phyloP scores from a whole-genome alignment of 108 stramenopile genomes.

The Fistulifera pelliculosa region DNA sequence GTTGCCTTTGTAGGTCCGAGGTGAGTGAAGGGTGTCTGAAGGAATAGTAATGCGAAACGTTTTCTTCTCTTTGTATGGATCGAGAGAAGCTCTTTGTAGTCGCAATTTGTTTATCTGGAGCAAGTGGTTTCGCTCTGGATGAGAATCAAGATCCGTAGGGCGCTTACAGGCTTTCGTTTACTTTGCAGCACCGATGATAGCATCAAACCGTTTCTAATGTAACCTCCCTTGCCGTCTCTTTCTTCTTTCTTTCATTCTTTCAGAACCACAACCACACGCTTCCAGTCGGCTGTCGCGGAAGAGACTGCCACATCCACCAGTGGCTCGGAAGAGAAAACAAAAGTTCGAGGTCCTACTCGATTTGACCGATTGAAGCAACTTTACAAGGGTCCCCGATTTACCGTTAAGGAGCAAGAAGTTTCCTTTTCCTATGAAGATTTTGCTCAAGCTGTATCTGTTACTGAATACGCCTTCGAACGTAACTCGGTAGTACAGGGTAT shows the following conservation, averaged over 20 bases:
- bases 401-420: constrained; percentile 16
- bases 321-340: constrained; percentile 2
- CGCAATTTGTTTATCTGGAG: too few relatives aligned
- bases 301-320: constrained; percentile 3
- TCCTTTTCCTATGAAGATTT: constrained; percentile 77
- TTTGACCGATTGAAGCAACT: constrained; percentile 70
- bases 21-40: too few relatives aligned
- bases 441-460: constrained; percentile 58
- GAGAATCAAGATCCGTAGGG: too few relatives aligned
- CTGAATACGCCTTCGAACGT: constrained; percentile 74
- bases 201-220: too few relatives aligned
- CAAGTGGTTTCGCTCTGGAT: too few relatives aligned
- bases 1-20: too few relatives aligned
- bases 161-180: too few relatives aligned
- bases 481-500: constrained; percentile 75
- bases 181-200: too few relatives aligned
- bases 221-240: neutral
- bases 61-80: too few relatives aligned
- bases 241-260: neutral
- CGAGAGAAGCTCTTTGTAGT: too few relatives aligned
- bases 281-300: constrained; percentile 12
- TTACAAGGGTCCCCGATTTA: constrained; percentile 61
- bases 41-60: too few relatives aligned
- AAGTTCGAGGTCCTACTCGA: constrained; percentile 28
- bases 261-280: neutral